phyloP scores from a whole-genome alignment of 768 basidiomycete species.

The Hortiboletus flavorubellus region DNA sequence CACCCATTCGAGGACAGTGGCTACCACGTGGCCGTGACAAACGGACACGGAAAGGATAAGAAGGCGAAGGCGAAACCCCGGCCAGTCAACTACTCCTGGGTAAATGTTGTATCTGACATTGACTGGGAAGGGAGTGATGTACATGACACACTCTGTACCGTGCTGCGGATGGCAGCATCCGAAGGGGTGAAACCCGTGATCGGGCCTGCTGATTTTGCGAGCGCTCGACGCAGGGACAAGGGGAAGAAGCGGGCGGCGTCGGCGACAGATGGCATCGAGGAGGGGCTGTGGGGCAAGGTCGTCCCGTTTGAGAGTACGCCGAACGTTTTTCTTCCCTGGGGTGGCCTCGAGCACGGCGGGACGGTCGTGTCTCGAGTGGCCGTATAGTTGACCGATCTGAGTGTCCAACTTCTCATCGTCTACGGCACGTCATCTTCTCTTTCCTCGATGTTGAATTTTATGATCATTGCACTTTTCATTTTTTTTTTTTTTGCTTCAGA shows the following conservation, averaged over 20 bases:
- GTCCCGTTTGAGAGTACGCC: constrained; percentile 37
- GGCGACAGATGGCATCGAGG: constrained; percentile 17
- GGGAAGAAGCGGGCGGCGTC: constrained; percentile 25
- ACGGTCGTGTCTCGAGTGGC: constrained; percentile 36
- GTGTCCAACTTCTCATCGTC: neutral
- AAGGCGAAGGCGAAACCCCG: too few species aligned
- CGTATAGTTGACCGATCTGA: constrained; percentile 12
- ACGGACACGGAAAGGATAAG: too few species aligned
- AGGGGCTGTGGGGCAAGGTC: constrained; percentile 24
- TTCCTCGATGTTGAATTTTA: neutral
- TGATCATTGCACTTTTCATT: neutral
- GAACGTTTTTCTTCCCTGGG: constrained; percentile 24
- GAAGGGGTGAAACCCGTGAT: constrained; percentile 31
- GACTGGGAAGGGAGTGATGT: too few species aligned
- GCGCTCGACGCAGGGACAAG: constrained; percentile 17
- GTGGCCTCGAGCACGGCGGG: constrained; percentile 32
- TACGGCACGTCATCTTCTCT: neutral
- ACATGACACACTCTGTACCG: neutral
- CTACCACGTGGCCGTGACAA: neutral
- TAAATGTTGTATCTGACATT: too few species aligned
- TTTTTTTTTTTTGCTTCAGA: neutral
- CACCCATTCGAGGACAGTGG: constrained; percentile 19
- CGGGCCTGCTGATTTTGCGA: constrained; percentile 21
- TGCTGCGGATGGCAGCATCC: constrained; percentile 8
- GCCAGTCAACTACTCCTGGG: neutral